Evolutionary conservation across 352 stramenopile species (phyloP), one percentile per base, ranked within the genome.

Genomic region (Aphanomyces euteiches): DNA sequence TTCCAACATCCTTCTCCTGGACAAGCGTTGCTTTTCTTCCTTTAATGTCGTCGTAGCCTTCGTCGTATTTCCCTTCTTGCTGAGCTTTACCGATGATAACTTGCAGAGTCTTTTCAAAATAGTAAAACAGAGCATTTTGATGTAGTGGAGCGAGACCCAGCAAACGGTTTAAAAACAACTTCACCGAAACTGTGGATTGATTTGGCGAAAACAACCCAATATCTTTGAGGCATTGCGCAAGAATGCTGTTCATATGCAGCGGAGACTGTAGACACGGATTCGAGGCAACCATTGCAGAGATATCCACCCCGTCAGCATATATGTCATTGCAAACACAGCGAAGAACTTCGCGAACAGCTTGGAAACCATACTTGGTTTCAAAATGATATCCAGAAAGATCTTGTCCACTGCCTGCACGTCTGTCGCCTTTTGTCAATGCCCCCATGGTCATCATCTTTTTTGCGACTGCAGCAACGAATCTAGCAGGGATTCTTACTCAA

Each of bases 371-470:
- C 34, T 68, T 66, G 3, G 74, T 74, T 41, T 77, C 67, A 38
- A 77, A 74, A 58, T 75, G 63, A 38, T 75, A 79, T 17, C 82
- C 74, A 7, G 70, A 76, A 17, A 90, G 60, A 47, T 83, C 77
- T 37, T 74, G 76, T 28, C 86, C 85, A n/a, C 57, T 78, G 28
- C 79, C 81, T 7, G 88, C 85, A 38, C 85, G 66, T 1, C 88
- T 58, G 56, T 96, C 88, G 43, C 88, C 88, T 67, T 93, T 87
- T 3, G 88, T 94, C 5, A 96, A 74, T 3, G 88, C 88, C 1
- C 88, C 88, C 34, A 96, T 78, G 47, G 73, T 80, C n/a, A 76
- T 75, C 60, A 94, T 80, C n/a, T 87, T 69, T 67, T 88, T 89
- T 47, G 76, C 79, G 19, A 95, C 87, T 3, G 84, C 81, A 5